Percentiles rank a stretch among this genome's conserved stretches.
Conservation (phyloP, 78 protist genomes). For the Dictyostelium discoideum region dicty_2.7 NC_007088.5:5372501-5373000, state of each 20-base stretch:
- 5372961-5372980: neutral
- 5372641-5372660: too few relatives aligned
- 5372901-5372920: neutral
- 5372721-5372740: too few relatives aligned
- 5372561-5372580: neutral
- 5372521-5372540: neutral
- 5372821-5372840: neutral
- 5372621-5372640: too few relatives aligned
- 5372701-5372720: too few relatives aligned
- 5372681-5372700: too few relatives aligned
- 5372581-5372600: neutral
- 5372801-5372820: neutral
- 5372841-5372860: neutral
- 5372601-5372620: neutral
- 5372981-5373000: too few relatives aligned
- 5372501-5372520: too few relatives aligned
- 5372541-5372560: neutral
- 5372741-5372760: too few relatives aligned
- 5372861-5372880: neutral
- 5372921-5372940: neutral
- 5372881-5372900: neutral
- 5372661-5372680: too few relatives aligned
- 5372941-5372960: neutral
- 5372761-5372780: too few relatives aligned
- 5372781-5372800: neutral